These are phyloP conservation scores for Penicillium nordicum DNA, from an alignment of 2,329 filamentous ascomycete species.

Conservation along the genomic window DNA sequence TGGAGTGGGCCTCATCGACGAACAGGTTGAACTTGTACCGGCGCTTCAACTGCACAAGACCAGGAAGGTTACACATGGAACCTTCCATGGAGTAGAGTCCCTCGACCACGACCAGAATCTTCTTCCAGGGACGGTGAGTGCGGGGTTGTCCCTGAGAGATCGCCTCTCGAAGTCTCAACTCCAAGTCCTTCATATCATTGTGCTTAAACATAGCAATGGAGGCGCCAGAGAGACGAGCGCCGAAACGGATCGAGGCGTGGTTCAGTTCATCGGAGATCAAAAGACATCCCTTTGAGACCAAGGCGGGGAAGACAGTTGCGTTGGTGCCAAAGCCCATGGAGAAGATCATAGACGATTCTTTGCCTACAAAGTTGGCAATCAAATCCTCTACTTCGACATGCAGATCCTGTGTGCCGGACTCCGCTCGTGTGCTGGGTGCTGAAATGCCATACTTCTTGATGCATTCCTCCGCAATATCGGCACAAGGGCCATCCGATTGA, in stretches of 20 bases:
- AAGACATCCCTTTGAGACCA: constrained; percentile 88
- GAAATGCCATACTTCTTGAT: constrained; percentile 83
- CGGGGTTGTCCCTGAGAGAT: constrained; percentile 96
- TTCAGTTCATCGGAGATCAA: constrained; percentile 97
- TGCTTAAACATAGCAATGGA: constrained; percentile 97
- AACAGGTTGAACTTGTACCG: constrained; percentile 98
- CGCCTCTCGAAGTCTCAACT: constrained; percentile 79
- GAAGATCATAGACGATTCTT: constrained; percentile 92
- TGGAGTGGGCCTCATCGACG: constrained; percentile 92
- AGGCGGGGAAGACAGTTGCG: constrained; percentile 82
- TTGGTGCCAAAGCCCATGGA: constrained; percentile 99
- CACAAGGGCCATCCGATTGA: constrained; percentile 94
- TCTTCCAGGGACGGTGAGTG: constrained; percentile 99
- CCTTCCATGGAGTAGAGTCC: constrained; percentile 99
- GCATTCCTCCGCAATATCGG: constrained; percentile 82
- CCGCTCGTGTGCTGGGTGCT: constrained; percentile 74
- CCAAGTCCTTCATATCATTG: constrained; percentile 88
- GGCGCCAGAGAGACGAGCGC: constrained; percentile 87
- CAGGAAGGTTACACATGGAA: constrained; percentile 96
- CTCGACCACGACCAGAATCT: constrained; percentile 94
- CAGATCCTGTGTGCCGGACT: constrained; percentile 83
- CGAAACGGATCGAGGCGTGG: constrained; percentile 94
- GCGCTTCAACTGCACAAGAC: constrained; percentile 78
- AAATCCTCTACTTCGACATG: constrained; percentile 85
- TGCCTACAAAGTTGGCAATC: constrained; percentile 88